Percentiles rank a stretch among this genome's conserved stretches.
Conservation (phyloP, 2,329 filamentous ascomycete genomes). For the Daldinia sp. region DNA sequence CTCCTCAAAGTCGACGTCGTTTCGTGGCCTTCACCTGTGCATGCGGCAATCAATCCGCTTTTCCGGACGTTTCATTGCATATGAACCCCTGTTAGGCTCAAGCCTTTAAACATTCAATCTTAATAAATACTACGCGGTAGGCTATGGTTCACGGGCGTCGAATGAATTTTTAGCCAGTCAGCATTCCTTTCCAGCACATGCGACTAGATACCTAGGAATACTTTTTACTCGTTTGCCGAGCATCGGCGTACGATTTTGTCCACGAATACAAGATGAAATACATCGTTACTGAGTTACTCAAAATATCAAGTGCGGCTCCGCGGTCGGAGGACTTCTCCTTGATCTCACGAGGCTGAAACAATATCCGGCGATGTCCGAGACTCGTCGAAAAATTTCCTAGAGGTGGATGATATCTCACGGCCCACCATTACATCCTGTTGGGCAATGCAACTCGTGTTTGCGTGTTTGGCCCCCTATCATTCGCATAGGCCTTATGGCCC, state of each 20-base stretch:
- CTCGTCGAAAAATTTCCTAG: background rate
- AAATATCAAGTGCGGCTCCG: slow-evolving; percentile 26
- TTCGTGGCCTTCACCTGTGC: slow-evolving; percentile 22
- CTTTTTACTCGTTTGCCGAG: slow-evolving; percentile 24
- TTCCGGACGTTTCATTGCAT: slow-evolving; percentile 39
- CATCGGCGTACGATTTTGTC: slow-evolving; percentile 15
- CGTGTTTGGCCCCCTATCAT: slow-evolving; percentile 12
- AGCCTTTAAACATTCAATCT: slow-evolving; percentile 29
- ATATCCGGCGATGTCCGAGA: slow-evolving; percentile 5
- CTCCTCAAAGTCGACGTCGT: slow-evolving; percentile 26
- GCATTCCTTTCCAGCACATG: slow-evolving; percentile 15
- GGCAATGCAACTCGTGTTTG: slow-evolving; percentile 19
- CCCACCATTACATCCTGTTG: slow-evolving; percentile 24
- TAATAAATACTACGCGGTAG: slow-evolving; percentile 28
- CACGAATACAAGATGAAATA: background rate
- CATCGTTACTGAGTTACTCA: background rate
- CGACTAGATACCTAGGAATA: slow-evolving; percentile 23
- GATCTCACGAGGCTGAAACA: slow-evolving; percentile 32
- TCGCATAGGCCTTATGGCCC: slow-evolving; percentile 23
- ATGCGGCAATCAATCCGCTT: slow-evolving; percentile 33
- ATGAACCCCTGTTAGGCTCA: slow-evolving; percentile 25
- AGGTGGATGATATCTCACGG: slow-evolving; percentile 4
- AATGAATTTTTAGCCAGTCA: slow-evolving; percentile 24
- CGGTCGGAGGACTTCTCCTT: slow-evolving; percentile 25
- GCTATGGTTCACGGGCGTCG: slow-evolving; percentile 17